Base-by-base conservation (phyloP, 2,329 filamentous ascomycete species). In the Talaromyces funiculosus region DNA sequence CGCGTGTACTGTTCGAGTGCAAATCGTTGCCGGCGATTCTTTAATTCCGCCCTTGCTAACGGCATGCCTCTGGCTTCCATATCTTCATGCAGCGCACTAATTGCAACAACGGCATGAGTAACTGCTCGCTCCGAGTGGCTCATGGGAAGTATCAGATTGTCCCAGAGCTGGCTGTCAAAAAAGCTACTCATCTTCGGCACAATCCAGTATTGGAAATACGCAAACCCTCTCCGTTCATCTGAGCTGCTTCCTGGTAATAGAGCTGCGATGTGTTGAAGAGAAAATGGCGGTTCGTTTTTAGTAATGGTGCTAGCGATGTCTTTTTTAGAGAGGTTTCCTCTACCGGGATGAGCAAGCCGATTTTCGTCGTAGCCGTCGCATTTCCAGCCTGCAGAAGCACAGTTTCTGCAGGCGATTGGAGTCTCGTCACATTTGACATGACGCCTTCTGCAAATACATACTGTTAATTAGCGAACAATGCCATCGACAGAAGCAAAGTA, bases 1-100 rank as follows among this genome's bases (percentile, higher is more conserved):
- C 64, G 66, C 29, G 57, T 62, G 53, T 67, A 70, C 43, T 71
- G 68, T 18, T 59, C 55, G 10, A 65, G 53, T 4, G 68, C 68
- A 59, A 69, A 71, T 6, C 66, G 57, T 53, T 69, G 64, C 33
- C 59, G 57, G 10, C 42, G 29, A 24, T 61, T 66, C 18, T 26
- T 42, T 8, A 62, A 54, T 16, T 61, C 43, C 5, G 58, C 62
- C 6, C 61, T 53, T 1, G 53, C 33, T 4, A 64, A 35, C 8
- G 63, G 47, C n/a, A 59, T 43, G 9, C 62, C 61, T 16, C 61
- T 62, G 18, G 53, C 38, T 14, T 64, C 57, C 29, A 65, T 59
- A 18, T 64, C 62, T 37, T 67, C 63, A 54, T 67, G 64, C 3
- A 67, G 59, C 6, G 64, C 61, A 22, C 66, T 63, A 9, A 71